phyloP scores from a whole-genome alignment of 306 rosid species.

The Neltuma alba region DNA sequence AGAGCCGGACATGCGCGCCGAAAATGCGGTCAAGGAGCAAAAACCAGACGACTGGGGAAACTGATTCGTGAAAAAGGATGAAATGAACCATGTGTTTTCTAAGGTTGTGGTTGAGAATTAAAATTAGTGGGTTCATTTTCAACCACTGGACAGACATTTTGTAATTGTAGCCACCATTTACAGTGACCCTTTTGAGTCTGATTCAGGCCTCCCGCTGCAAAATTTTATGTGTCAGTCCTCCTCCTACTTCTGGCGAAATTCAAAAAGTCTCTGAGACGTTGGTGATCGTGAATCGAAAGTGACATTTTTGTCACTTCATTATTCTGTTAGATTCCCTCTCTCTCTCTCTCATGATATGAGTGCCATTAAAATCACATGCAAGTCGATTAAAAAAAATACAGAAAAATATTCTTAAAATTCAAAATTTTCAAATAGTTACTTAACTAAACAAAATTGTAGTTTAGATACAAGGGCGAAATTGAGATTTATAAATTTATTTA shows the following conservation, averaged over 20 bases:
- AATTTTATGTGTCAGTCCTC: neutral
- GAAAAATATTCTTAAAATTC: too few relatives aligned
- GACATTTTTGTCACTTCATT: neutral
- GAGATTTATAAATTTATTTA: too few relatives aligned
- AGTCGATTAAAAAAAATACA: too few relatives aligned
- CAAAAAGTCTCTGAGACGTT: neutral
- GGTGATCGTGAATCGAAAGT: neutral
- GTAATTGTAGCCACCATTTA: too few relatives aligned
- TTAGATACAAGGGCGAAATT: too few relatives aligned
- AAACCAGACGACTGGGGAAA: neutral
- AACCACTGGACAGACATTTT: slow-evolving; percentile 7
- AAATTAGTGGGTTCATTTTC: slow-evolving; percentile 32
- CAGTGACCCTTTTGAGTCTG: neutral
- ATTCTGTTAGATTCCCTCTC: too few relatives aligned
- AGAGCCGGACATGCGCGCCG: neutral
- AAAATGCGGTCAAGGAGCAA: neutral
- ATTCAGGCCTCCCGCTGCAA: neutral
- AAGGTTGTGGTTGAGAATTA: neutral
- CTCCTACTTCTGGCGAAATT: slow-evolving; percentile 1
- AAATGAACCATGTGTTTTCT: neutral
- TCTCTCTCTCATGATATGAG: too few relatives aligned
- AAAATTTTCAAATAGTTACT: too few relatives aligned
- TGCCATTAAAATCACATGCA: too few relatives aligned
- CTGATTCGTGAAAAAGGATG: neutral
- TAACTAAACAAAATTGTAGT: too few relatives aligned